These are phyloP conservation scores for Pythium diclinum DNA, from an alignment of 352 stramenopile genomes.

Conservation along the genomic window DNA sequence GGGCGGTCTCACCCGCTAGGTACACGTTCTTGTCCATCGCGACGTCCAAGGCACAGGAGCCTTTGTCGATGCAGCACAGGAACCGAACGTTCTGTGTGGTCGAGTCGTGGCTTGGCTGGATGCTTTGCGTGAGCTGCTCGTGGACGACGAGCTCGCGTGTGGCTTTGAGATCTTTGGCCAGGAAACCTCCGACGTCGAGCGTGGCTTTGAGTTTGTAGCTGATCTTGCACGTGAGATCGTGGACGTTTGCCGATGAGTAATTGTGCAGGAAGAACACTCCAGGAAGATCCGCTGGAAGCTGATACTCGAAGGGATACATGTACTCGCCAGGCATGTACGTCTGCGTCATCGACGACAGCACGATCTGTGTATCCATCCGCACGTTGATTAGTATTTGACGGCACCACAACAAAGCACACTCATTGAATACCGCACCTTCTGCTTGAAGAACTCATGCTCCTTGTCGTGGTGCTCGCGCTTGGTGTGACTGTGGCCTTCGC, in stretches of 20 bases:
- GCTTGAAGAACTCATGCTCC: conserved; percentile 65
- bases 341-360: conserved; percentile 24
- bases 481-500: conserved; percentile 30
- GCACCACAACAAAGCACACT: not conserved
- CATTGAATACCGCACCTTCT: conserved; percentile 35
- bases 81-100: conserved; percentile 33
- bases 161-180: conserved; percentile 35
- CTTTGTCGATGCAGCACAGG: conserved; percentile 40
- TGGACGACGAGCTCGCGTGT: conserved; percentile 31
- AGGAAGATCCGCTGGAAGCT: conserved; percentile 32
- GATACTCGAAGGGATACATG: conserved; percentile 39
- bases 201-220: conserved; percentile 40
- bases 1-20: conserved; percentile 27
- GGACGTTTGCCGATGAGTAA: conserved; percentile 12
- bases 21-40: conserved; percentile 43
- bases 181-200: conserved; percentile 31
- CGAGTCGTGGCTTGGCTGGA: conserved; percentile 27
- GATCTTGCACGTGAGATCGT: conserved; percentile 27
- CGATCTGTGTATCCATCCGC: conserved; percentile 20
- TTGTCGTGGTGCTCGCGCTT: conserved; percentile 30
- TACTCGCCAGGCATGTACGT: conserved; percentile 30
- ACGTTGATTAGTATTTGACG: not conserved
- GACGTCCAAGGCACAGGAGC: conserved; percentile 31
- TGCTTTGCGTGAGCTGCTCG: conserved; percentile 25
- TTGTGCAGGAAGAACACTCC: conserved; percentile 26